Evolutionary conservation across 2,329 filamentous ascomycete species (phyloP).

Genomic region (Bipolaris zeicola): DNA sequence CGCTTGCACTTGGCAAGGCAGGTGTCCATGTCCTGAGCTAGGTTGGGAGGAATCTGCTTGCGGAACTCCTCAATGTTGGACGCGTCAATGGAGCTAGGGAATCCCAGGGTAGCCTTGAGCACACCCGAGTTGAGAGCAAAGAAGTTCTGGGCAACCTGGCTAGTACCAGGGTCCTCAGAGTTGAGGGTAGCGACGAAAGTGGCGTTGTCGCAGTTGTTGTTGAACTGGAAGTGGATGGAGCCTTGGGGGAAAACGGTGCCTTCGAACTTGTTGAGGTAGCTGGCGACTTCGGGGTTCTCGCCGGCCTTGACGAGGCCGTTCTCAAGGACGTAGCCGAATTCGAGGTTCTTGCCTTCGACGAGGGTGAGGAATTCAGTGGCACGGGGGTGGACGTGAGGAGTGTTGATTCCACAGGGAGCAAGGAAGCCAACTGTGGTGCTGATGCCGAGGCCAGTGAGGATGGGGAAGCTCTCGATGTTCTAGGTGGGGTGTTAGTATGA

Average conservation of each 20-base stretch:
- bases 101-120: conserved; percentile 47
- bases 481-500: conserved; percentile 14
- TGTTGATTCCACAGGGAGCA: conserved; percentile 55
- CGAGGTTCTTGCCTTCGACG: conserved; percentile 48
- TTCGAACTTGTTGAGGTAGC: conserved; percentile 49
- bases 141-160: conserved; percentile 52
- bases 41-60: conserved; percentile 52
- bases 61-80: conserved; percentile 47
- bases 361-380: conserved; percentile 57
- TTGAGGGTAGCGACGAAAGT: conserved; percentile 53
- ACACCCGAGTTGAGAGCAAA: conserved; percentile 48
- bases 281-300: conserved; percentile 48
- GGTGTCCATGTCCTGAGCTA: conserved; percentile 59
- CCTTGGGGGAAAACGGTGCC: conserved; percentile 57
- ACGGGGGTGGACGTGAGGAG: conserved; percentile 56
- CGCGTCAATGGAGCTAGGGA: conserved; percentile 42
- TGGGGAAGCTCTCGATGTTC: conserved; percentile 49
- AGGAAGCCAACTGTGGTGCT: conserved; percentile 49
- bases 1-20: conserved; percentile 58
- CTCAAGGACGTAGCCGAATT: conserved; percentile 56
- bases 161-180: conserved; percentile 52
- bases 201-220: conserved; percentile 53
- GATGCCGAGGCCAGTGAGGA: conserved; percentile 48
- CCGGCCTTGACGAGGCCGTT: conserved; percentile 48
- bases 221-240: conserved; percentile 57